These are phyloP conservation scores for Heritiera littoralis DNA, from an alignment of 345 rosid species.

Conservation along the genomic window DNA sequence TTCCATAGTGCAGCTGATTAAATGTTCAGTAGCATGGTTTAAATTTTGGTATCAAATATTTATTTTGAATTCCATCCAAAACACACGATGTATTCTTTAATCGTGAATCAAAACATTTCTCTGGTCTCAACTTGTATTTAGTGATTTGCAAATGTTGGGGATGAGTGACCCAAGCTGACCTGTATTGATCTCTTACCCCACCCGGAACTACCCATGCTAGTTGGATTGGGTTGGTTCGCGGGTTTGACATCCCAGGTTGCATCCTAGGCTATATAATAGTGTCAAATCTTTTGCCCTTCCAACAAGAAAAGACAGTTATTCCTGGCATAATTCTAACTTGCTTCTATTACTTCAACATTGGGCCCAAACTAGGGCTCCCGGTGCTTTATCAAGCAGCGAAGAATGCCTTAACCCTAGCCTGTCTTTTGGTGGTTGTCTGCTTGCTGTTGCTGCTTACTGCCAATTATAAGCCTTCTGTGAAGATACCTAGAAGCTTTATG, in stretches of 20 bases:
- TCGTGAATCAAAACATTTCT: background rate
- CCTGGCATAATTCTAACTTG: background rate
- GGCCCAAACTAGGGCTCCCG: background rate
- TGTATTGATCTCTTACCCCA: background rate
- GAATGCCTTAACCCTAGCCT: background rate
- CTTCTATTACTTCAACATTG: background rate
- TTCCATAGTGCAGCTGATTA: conserved; percentile 6
- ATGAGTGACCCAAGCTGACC: background rate
- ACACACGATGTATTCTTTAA: conserved; percentile 7
- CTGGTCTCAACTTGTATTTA: background rate
- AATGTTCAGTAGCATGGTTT: conserved; percentile 9
- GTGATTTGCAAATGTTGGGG: background rate
- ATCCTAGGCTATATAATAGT: too few relatives aligned
- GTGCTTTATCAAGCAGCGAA: background rate
- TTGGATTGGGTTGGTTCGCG: background rate
- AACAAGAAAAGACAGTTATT: background rate
- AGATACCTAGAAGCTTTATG: background rate
- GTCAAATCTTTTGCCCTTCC: background rate
- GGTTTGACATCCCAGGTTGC: background rate
- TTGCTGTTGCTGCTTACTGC: background rate
- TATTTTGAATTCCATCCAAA: conserved; percentile 7
- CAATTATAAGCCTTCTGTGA: background rate
- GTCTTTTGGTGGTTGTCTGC: background rate
- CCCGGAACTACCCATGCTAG: background rate
- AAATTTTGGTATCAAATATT: background rate